Base-by-base conservation (phyloP, 1,284 basidiomycete genomes). In the Ganoderma resinaceum region DNA sequence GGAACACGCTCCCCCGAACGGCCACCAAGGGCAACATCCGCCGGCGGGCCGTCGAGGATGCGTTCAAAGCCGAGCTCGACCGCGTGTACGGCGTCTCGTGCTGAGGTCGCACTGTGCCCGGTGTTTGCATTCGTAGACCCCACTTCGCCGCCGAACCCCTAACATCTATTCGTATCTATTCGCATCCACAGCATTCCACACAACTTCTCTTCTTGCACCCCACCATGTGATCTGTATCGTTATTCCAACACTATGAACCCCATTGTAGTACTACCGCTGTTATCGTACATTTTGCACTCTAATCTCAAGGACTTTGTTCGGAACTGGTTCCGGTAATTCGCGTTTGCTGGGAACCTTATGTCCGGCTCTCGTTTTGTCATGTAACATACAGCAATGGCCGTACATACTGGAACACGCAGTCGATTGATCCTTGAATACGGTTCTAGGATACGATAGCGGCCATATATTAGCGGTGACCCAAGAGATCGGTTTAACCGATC, bases 1-100 rank as follows among this genome's bases (percentile, higher is more conserved):
- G 80, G 40, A 82, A 83, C 66, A 83, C 87, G 1, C 82, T 91
- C 59, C 90, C 90, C 42, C 82, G 90, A 66, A 92, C 90, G 0
- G 85, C 83, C 29, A 89, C 89, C 26, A 92, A 92, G 77, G 90
- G 90, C 42, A 91, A 92, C 73, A 87, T 91, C 71, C 83, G 91
- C 59, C 85, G 89, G 67, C 83, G 82, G 68, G 89, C 88, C 26
- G 89, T 90, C 35, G 89, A 91, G 77, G 87, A 88, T 53, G 72
- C 79, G 11, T 89, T 86, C 79, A 82, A 82, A 75, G 72, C 72
- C 29, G 79, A 84, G 58, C 81, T 91, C n/a, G 88, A 91, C 75
- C 74, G 79, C 65, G 81, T 89, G 37, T 89, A 86, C 73, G 79
- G 74, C 26, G 70, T 76, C 57, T 66, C 69, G 33, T 53, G 64